Conservation (phyloP, 139 green algal species). For the Picochlorum sp. region DNA sequence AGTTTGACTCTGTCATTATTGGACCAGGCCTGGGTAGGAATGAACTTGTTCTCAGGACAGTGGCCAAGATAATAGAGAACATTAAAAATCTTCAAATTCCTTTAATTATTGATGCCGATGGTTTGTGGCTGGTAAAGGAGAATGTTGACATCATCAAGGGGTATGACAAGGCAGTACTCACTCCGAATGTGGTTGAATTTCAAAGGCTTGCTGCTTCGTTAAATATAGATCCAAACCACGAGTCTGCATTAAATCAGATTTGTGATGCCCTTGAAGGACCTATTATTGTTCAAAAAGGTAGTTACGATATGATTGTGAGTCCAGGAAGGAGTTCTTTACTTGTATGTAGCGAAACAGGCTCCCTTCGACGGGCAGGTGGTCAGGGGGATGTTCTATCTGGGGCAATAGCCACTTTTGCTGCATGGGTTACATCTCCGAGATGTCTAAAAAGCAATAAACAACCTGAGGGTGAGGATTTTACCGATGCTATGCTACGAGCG, state of each 20-base stretch:
- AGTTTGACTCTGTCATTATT: constrained; percentile 56
- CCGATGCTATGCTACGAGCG: constrained; percentile 12
- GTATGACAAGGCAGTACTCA: constrained; percentile 34
- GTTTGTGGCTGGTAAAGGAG: constrained; percentile 36
- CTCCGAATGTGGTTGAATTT: constrained; percentile 47
- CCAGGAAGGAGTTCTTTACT: constrained; percentile 1
- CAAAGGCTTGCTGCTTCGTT: constrained; percentile 24
- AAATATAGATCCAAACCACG: constrained; percentile 11
- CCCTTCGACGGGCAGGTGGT: constrained; percentile 44
- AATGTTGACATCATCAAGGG: constrained; percentile 28
- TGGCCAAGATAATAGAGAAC: constrained; percentile 12
- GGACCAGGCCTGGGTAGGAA: constrained; percentile 69
- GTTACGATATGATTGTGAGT: constrained; percentile 18
- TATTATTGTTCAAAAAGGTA: constrained; percentile 34
- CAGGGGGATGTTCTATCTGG: constrained; percentile 54
- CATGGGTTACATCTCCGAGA: constrained; percentile 17
- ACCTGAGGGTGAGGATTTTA: background rate
- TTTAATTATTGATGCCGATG: constrained; percentile 54
- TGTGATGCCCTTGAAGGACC: constrained; percentile 23
- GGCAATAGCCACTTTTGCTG: constrained; percentile 31
- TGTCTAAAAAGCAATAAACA: background rate
- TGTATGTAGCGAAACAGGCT: constrained; percentile 20
- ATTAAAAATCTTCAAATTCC: constrained; percentile 6
- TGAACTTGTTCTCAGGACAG: constrained; percentile 16
- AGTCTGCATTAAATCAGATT: background rate